A percentile compares a stretch with the other conserved stretches of the same genome.
These are phyloP conservation scores for Saccharomyces uvarum DNA, from an alignment of 1,139 yeast genomes.

Conservation along the genomic window DNA sequence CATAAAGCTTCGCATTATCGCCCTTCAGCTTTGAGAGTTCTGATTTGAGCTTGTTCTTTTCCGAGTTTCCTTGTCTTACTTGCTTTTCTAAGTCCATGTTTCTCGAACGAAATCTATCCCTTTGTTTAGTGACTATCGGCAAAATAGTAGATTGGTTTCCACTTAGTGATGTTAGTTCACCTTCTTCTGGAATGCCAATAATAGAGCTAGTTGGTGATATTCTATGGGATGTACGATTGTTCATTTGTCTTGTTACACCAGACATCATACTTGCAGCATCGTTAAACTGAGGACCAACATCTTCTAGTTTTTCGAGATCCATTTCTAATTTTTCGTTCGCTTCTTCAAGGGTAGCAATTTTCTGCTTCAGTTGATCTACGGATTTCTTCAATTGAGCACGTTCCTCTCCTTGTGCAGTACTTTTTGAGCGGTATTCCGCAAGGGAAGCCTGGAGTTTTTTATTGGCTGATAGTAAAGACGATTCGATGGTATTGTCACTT, in stretches of 20 bases:
- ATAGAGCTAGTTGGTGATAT: constrained; percentile 46
- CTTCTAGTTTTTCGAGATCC: constrained; percentile 53
- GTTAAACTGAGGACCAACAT: constrained; percentile 32
- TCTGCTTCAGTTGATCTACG: constrained; percentile 30
- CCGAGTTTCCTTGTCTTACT: constrained; percentile 48
- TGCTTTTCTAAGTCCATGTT: constrained; percentile 82
- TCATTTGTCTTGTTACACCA: constrained; percentile 42
- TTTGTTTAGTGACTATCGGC: constrained; percentile 86
- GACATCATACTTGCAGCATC: constrained; percentile 69
- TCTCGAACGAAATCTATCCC: constrained; percentile 81
- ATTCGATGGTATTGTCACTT: constrained; percentile 32
- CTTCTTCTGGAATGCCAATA: constrained; percentile 38
- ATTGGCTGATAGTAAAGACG: constrained; percentile 34
- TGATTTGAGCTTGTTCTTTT: constrained; percentile 52
- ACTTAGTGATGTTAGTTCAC: constrained; percentile 11
- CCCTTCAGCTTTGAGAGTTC: constrained; percentile 57
- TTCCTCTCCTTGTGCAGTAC: constrained; percentile 23
- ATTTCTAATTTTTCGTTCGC: constrained; percentile 60
- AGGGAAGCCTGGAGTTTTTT: constrained; percentile 38
- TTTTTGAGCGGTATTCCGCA: constrained; percentile 30
- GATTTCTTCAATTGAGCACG: constrained; percentile 17
- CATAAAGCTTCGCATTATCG: constrained; percentile 76
- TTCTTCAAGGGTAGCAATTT: constrained; percentile 37
- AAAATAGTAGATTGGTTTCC: constrained; percentile 43
- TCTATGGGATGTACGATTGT: constrained; percentile 33